Base-by-base conservation (phyloP, 495 filamentous ascomycete species). In the Neurospora sp. region DNA sequence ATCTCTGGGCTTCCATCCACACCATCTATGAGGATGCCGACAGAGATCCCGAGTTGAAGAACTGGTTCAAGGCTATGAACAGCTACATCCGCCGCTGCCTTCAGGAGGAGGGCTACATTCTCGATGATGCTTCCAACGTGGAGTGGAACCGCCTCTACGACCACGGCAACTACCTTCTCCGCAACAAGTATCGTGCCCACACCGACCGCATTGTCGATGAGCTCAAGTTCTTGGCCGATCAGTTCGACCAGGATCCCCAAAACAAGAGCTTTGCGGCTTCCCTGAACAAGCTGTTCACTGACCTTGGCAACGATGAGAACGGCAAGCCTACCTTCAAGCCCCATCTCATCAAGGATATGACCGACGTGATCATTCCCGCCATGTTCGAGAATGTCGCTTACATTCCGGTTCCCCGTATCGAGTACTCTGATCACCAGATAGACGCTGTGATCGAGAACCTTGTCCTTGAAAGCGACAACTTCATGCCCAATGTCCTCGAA, bases 401-500 rank as follows among this genome's bases (percentile, higher is more conserved):
- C 82, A 89, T 99, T 31, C 96, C 96, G 20, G 88, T 99, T 70
- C 96, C 96, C 12, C 89, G 96, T 38, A 97, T 98, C 71, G 96
- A 99, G 82, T 96, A 96, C 75, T 91, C 90, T 3, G 96, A 99
- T 77, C 87, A 87, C 14, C 89, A 89, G 86, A 84, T 96, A 69
- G 96, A 99, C 82, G 92, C 91, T 69, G 85, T 98, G 18, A 86
- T 99, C 48, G 96, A 99, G 84, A 99, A 99, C 80, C 85, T 99
- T 37, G 90, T 97, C 53, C 88, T 99, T 75, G 96, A 99, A 84
- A 93, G 93, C 73, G 96, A 98, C 83, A 99, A 99, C 83, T 88
- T 99, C 75, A 93, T 96, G 87, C 96, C 96, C 46, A 99, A 99
- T 80, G 89, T 97, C 3, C 82, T 98, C 37, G 96, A 99, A 78